phyloP scores from a whole-genome alignment of 306 rosid genomes.

The Quercus ilex region DNA sequence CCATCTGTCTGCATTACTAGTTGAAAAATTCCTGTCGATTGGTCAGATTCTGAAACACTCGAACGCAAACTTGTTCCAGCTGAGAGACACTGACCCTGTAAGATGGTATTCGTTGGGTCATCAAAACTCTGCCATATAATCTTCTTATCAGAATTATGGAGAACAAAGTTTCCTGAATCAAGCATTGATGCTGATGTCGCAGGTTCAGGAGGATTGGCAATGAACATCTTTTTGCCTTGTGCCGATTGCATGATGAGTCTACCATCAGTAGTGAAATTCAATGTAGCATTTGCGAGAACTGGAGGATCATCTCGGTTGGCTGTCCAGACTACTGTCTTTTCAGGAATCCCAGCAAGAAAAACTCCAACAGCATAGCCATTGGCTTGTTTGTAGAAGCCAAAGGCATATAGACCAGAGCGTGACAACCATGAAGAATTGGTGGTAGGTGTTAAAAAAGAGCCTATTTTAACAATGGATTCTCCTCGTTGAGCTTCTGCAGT shows the following conservation, averaged over 20 bases:
- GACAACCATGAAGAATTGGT: slow-evolving; percentile 26
- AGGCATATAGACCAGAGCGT: slow-evolving; percentile 31
- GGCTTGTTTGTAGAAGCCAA: slow-evolving; percentile 24
- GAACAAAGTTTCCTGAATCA: background rate
- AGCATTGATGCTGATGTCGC: background rate
- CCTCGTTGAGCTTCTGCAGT: slow-evolving; percentile 4
- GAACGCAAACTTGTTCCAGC: background rate
- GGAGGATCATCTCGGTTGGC: background rate
- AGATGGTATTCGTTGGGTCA: background rate
- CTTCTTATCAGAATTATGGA: background rate
- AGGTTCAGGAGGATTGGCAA: background rate
- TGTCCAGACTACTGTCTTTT: background rate
- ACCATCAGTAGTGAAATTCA: background rate
- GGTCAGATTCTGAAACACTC: background rate
- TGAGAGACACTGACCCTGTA: background rate
- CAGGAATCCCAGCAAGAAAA: slow-evolving; percentile 9
- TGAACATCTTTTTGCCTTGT: background rate
- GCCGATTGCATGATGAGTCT: background rate
- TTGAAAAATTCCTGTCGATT: background rate
- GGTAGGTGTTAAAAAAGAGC: slow-evolving; percentile 16
- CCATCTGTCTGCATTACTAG: background rate
- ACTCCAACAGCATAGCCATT: slow-evolving; percentile 20
- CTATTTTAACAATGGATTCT: background rate
- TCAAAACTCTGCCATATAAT: background rate
- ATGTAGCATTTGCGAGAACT: background rate